A percentile compares a stretch with the other conserved stretches of the same genome.
These are phyloP conservation scores for Fusarium fracticaudum DNA, from an alignment of 2,329 filamentous ascomycete species.

Conservation along the genomic window DNA sequence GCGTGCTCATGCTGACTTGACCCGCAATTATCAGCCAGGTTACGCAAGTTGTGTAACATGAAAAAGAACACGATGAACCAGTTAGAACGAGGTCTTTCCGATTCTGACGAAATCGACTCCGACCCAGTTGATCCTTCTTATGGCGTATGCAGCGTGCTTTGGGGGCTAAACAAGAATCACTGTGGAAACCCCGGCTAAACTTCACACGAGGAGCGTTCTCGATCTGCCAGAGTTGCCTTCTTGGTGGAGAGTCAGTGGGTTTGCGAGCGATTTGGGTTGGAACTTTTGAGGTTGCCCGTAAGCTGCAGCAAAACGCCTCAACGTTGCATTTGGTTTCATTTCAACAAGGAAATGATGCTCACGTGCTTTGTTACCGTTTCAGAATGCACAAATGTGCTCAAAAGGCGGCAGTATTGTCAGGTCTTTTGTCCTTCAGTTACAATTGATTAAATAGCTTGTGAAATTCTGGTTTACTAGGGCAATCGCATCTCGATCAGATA, in stretches of 20 bases:
- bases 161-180: background rate
- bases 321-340: background rate
- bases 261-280: background rate
- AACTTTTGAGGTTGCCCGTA: background rate
- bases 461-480: background rate
- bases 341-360: background rate
- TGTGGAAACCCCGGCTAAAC: background rate
- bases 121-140: background rate
- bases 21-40: background rate
- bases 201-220: background rate
- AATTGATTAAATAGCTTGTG: background rate
- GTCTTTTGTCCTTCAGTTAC: background rate
- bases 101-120: background rate
- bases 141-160: background rate
- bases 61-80: background rate
- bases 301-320: background rate
- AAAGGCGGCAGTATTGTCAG: background rate
- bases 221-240: background rate
- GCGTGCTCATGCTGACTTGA: background rate
- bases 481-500: background rate
- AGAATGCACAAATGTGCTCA: background rate
- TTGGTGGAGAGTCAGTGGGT: background rate
- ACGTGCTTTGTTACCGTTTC: background rate
- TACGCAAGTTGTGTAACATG: background rate
- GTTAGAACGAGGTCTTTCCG: background rate